These are phyloP conservation scores for Ophiostoma perfectum DNA, from an alignment of 2,329 filamentous ascomycete species.

Conservation along the genomic window DNA sequence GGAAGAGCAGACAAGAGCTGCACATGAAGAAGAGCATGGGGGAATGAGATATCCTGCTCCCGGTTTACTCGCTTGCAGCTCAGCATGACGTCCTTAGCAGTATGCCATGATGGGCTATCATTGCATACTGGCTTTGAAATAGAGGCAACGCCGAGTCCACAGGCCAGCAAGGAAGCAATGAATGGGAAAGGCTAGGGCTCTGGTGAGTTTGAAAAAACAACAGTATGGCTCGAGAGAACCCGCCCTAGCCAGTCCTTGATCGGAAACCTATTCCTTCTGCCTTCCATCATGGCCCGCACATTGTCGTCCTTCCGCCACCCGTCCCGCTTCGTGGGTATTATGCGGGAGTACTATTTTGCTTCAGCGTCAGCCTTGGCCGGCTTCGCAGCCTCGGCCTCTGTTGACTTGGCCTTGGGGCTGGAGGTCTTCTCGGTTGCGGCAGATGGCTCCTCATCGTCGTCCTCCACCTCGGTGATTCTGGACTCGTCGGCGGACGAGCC, in stretches of 20 bases:
- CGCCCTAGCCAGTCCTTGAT: too few relatives aligned
- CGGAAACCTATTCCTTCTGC: too few relatives aligned
- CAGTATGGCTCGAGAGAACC: too few relatives aligned
- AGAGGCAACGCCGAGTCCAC: too few relatives aligned
- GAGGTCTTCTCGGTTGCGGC: constrained; percentile 4
- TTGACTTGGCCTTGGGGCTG: constrained; percentile 13
- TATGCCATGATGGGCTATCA: too few relatives aligned
- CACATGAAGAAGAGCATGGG: background rate
- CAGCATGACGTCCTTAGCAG: background rate
- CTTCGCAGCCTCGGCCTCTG: constrained; percentile 15
- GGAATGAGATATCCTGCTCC: background rate
- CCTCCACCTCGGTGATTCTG: constrained; percentile 24
- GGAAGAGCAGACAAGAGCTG: background rate
- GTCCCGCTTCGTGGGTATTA: constrained; percentile 4
- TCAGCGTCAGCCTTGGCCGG: constrained; percentile 14
- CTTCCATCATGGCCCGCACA: too few relatives aligned
- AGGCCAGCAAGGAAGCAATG: too few relatives aligned
- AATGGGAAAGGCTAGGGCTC: too few relatives aligned
- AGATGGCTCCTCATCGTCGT: constrained; percentile 15
- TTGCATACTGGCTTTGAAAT: too few relatives aligned
- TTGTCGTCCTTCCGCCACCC: background rate
- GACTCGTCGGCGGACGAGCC: constrained; percentile 32
- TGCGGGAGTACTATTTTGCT: constrained; percentile 11
- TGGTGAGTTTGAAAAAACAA: too few relatives aligned
- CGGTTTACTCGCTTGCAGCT: background rate